phyloP scores from a whole-genome alignment of 495 filamentous ascomycete genomes.

The Talaromyces wortmannii region DNA sequence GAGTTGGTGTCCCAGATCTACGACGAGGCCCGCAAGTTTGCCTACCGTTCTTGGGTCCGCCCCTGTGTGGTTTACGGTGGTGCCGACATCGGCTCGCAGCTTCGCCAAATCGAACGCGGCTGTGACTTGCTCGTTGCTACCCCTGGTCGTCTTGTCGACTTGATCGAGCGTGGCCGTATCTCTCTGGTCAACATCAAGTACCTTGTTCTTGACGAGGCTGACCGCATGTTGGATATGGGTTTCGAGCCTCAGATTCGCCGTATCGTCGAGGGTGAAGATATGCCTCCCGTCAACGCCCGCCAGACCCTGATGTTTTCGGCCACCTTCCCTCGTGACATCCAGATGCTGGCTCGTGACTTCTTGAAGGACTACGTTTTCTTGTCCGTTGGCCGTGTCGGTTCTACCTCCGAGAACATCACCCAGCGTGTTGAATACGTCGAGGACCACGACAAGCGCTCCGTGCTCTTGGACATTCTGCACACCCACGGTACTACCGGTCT shows the following conservation, averaged over 20 bases:
- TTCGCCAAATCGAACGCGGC: constrained; percentile 94
- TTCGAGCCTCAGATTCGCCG: constrained; percentile 99
- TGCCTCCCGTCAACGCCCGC: constrained; percentile 77
- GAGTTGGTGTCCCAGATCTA: constrained; percentile 98
- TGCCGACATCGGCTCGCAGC: constrained; percentile 94
- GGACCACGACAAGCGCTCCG: constrained; percentile 94
- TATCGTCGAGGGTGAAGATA: constrained; percentile 96
- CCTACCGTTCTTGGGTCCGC: constrained; percentile 97
- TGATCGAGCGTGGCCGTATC: constrained; percentile 97
- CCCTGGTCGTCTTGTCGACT: constrained; percentile 91
- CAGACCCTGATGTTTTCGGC: constrained; percentile 99
- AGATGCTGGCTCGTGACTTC: constrained; percentile 97
- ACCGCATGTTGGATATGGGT: constrained; percentile 99
- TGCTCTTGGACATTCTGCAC: constrained; percentile 94
- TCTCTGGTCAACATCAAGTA: constrained; percentile 97
- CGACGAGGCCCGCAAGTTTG: constrained; percentile 95
- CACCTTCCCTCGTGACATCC: constrained; percentile 97
- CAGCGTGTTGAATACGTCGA: constrained; percentile 98
- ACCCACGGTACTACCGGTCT: constrained; percentile 79
- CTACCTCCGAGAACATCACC: constrained; percentile 99
- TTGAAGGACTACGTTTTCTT: constrained; percentile 98
- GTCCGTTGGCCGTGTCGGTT: constrained; percentile 96
- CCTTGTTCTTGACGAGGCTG: constrained; percentile 96
- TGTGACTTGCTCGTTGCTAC: constrained; percentile 97
- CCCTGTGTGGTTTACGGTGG: constrained; percentile 98